phyloP scores from a whole-genome alignment of 352 stramenopile genomes.

The Globisporangium takayamanum region DNA sequence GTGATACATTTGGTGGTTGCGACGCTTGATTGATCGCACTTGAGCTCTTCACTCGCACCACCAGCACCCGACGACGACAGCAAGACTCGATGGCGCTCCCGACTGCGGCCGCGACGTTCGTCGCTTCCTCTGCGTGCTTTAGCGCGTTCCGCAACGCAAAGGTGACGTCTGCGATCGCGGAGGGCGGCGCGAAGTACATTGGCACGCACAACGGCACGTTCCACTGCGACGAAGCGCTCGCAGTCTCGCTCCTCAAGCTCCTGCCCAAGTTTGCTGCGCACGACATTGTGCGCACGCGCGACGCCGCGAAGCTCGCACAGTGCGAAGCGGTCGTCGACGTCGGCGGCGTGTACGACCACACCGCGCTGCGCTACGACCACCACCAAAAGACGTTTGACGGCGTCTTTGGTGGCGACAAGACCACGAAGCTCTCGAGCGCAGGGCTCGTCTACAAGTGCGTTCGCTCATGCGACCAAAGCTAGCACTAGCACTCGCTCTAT shows the following conservation, averaged over 20 bases:
- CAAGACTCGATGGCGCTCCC: conserved; percentile 45
- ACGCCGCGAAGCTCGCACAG: conserved; percentile 85
- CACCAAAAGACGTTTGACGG: conserved; percentile 93
- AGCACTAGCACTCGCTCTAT: no score
- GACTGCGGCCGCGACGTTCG: conserved; percentile 59
- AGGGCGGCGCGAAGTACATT: conserved; percentile 80
- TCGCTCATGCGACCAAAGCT: no score
- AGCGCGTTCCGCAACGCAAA: conserved; percentile 44
- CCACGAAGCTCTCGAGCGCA: conserved; percentile 92
- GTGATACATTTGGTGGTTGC: no score
- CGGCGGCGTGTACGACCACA: conserved; percentile 91
- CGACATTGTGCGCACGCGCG: conserved; percentile 84
- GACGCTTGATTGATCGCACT: neutral
- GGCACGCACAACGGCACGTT: conserved; percentile 97
- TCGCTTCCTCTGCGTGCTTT: conserved; percentile 56
- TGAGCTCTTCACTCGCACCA: neutral
- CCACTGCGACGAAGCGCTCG: conserved; percentile 98
- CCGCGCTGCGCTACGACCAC: conserved; percentile 93
- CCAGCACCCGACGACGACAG: neutral
- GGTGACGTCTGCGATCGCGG: conserved; percentile 37
- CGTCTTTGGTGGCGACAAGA: conserved; percentile 67
- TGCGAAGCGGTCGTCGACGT: conserved; percentile 97
- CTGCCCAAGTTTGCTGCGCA: conserved; percentile 85
- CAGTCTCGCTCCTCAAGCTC: conserved; percentile 95
- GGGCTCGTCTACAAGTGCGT: conserved; percentile 95